Conservation (phyloP, 2,329 filamentous ascomycete species). For the Xylaria hypoxylon region DNA sequence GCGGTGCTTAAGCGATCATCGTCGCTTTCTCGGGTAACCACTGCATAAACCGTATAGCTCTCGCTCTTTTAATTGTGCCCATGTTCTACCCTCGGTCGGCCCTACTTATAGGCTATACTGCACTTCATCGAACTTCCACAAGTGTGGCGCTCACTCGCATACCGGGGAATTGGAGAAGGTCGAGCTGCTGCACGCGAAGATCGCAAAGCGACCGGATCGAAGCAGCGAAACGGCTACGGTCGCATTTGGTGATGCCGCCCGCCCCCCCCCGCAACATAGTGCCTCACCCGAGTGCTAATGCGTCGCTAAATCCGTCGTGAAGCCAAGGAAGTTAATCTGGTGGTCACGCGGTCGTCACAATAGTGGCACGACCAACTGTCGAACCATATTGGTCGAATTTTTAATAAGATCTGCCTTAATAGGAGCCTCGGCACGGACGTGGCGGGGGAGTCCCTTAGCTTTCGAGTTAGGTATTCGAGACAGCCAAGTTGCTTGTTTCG, state of each 20-base stretch:
- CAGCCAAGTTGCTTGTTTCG: slow-evolving; percentile 20
- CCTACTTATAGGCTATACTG: slow-evolving; percentile 38
- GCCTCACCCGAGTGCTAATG: slow-evolving; percentile 15
- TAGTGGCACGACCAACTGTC: slow-evolving; percentile 31
- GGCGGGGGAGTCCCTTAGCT: slow-evolving; percentile 4
- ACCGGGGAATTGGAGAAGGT: slow-evolving; percentile 22
- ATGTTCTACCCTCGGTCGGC: slow-evolving; percentile 26
- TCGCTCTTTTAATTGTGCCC: slow-evolving; percentile 10
- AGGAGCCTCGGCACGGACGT: slow-evolving; percentile 16
- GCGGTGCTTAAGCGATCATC: slow-evolving; percentile 31
- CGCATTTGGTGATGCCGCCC: slow-evolving; percentile 20
- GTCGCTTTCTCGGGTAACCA: slow-evolving; percentile 25
- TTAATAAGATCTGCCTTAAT: slow-evolving; percentile 19
- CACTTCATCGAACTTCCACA: slow-evolving; percentile 13
- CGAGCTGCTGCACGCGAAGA: slow-evolving; percentile 19
- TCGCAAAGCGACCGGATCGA: slow-evolving; percentile 14
- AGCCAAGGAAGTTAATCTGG: slow-evolving; percentile 29
- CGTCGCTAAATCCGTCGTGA: slow-evolving; percentile 14
- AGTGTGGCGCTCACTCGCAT: slow-evolving; percentile 20
- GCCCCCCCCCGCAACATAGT: slow-evolving; percentile 15
- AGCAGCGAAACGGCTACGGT: slow-evolving; percentile 9
- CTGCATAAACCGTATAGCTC: slow-evolving; percentile 31
- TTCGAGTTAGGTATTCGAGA: slow-evolving; percentile 14
- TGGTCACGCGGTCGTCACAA: slow-evolving; percentile 25
- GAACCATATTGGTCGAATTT: slow-evolving; percentile 31